Evolutionary conservation across 768 basidiomycete species (phyloP), one percentile per base, ranked within the genome.

Genomic region (Collybia sordida): DNA sequence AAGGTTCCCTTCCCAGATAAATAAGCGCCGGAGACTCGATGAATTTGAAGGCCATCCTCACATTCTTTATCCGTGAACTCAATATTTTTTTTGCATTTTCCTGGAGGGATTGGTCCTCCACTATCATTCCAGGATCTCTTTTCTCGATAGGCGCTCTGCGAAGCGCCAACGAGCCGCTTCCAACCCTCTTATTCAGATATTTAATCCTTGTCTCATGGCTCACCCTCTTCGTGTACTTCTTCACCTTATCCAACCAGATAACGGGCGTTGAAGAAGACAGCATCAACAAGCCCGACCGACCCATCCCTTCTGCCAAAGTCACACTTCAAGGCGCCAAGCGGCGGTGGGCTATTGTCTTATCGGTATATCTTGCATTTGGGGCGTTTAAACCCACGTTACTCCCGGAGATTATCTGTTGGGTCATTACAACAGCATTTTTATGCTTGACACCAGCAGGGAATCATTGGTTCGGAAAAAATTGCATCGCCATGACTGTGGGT

Each of bases 281-380:
- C 27, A 46, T 61, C 18, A 58, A 63, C 47, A 63, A 63, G 48
- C 61, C 61, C 0, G 55, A 60, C 39, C 18, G 61, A 36, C 60
- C 61, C 2, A 50, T 63, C 21, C 52, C 56, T 2, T 59, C 58
- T 3, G 61, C 58, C 9, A 50, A 48, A 34, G 52, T 62, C 38
- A 59, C 56, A 4, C 18, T 56, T 24, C 24, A 38, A n/a, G 54
- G 49, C 1, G 58, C 60, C 9, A 57, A 55, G 47, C 15, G 8
- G 15, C 53, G 59, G 3, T 57, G 56, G 52, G 39, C 35, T 1
- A n/a, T 56, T 8, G 45, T 42, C 5, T 34, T 52, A 6, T 27
- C 34, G 12, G 31, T 22, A 9, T 59, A 56, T 44, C 19, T 56
- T 12, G 41, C 31, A 4, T 36, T 45, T 9, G 46, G 43, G 27